These are phyloP conservation scores for Sanghuangporus sanghuang DNA, from an alignment of 1,284 basidiomycete species.

Conservation along the genomic window DNA sequence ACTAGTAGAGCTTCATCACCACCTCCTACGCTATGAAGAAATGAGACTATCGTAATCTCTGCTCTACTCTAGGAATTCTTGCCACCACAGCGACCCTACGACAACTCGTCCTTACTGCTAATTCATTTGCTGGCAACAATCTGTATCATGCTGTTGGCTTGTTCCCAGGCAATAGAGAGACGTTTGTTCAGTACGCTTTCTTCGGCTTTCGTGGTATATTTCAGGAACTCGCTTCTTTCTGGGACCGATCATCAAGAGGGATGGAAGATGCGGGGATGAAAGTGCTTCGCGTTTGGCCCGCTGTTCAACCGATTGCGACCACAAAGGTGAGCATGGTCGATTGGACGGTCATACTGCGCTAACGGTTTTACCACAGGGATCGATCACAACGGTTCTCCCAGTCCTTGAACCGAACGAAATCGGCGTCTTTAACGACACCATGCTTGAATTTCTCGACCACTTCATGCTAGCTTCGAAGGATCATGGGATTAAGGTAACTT, in stretches of 20 bases:
- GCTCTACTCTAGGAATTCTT: background rate
- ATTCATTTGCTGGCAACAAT: conserved; percentile 29
- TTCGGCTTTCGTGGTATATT: background rate
- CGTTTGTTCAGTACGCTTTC: conserved; percentile 24
- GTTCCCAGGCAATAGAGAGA: conserved; percentile 22
- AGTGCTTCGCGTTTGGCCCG: conserved; percentile 31
- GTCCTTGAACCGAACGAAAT: conserved; percentile 31
- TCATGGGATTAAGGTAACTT: conserved; percentile 31
- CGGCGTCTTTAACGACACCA: conserved; percentile 35
- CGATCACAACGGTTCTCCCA: conserved; percentile 26
- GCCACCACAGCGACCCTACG: background rate
- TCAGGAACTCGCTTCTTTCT: background rate
- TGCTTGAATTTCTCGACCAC: conserved; percentile 33
- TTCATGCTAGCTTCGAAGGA: conserved; percentile 34
- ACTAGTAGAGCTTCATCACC: background rate
- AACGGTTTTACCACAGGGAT: conserved; percentile 12
- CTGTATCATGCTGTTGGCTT: conserved; percentile 31
- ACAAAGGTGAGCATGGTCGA: conserved; percentile 21
- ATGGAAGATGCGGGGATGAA: conserved; percentile 29
- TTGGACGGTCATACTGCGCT: background rate
- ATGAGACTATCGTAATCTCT: background rate
- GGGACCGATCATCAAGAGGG: conserved; percentile 20
- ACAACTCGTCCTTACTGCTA: conserved; percentile 21
- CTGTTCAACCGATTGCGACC: conserved; percentile 26
- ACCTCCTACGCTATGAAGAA: background rate